Base-by-base conservation (phyloP, 164 flowering plant genomes). In the Tinospora cordifolia region DNA sequence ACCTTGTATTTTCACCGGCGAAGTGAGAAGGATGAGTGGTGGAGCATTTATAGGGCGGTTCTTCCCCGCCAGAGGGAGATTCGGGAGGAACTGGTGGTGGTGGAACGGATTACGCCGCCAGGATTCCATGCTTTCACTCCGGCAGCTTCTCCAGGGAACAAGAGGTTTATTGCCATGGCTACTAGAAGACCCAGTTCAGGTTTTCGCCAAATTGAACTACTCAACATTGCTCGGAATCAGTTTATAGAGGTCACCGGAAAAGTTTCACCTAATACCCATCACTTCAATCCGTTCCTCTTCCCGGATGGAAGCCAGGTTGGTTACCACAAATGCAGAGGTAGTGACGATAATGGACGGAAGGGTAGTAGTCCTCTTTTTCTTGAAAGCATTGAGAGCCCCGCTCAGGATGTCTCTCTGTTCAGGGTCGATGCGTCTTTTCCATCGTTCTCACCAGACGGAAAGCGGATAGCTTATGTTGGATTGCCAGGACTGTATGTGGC, bases 111-210 rank as follows among this genome's bases (percentile, higher is more conserved):
- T 78, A 90, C 95, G 2, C 98, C 93, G 58, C 92, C 93, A 26
- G 97, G 95, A 62, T 59, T 90, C 24, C 98, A 93, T 81, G 88
- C 88, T 22, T 93, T 93, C 87, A 90, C 98, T 0, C 97, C 96
- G 1, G 93, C 91, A 9, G 82, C 90, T 60, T 86, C 85, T 6
- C 69, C 76, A 2, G 79, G 76, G 5, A 81, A 82, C 74, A 68
- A 81, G 19, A 81, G 78, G 8, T 83, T 85, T 72, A 83, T 93
- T 2, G 97, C 89, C 3, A 77, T 93, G 1, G 92, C 97, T 3
- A 93, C 98, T 0, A 83, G 98, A 66, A 79, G 98, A 72, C 86
- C 86, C 65, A 71, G 47, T 10, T 88, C 93, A 3, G 74, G 74
- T 26, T 93, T 68, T 72, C 90, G 97, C 22, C 98, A 93, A 62